Evolutionary conservation across 163 green algal species (phyloP).

Genomic region (Scenedesmus sp.): DNA sequence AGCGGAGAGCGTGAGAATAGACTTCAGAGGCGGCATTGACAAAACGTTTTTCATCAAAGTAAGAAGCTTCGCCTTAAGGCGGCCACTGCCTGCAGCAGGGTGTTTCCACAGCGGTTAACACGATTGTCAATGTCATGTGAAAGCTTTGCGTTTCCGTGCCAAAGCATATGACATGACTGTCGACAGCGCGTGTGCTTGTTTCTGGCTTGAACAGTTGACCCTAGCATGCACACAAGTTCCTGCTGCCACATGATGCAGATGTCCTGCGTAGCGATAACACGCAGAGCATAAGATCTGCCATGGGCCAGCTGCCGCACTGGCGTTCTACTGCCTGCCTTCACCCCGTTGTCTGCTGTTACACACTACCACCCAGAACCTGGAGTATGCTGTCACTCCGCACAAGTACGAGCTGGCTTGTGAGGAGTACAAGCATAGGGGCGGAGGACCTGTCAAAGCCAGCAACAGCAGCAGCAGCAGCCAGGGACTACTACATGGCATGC

Average conservation of each 20-base stretch:
- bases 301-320: too few species aligned
- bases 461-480: slow-evolving; percentile 1
- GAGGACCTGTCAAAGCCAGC: not conserved
- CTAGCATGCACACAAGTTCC: too few species aligned
- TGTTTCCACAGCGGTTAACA: not conserved
- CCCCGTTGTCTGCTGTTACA: not conserved
- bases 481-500: slow-evolving; percentile 15
- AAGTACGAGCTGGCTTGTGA: slow-evolving; percentile 37
- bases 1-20: slow-evolving; percentile 29
- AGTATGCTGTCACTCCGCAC: slow-evolving; percentile 39
- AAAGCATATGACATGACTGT: too few species aligned
- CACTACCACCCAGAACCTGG: not conserved
- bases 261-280: too few species aligned
- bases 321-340: too few species aligned
- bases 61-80: too few species aligned
- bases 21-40: slow-evolving; percentile 33
- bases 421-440: slow-evolving; percentile 27
- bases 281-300: too few species aligned
- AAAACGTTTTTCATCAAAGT: slow-evolving; percentile 44
- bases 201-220: too few species aligned
- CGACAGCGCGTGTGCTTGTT: too few species aligned
- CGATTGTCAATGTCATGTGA: too few species aligned
- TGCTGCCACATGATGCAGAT: too few species aligned
- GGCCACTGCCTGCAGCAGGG: not conserved
- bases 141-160: not conserved